Evolutionary conservation across 1,139 yeast species (phyloP), one percentile per base, ranked within the genome.

Genomic region (Eremothecium cymbalariae): DNA sequence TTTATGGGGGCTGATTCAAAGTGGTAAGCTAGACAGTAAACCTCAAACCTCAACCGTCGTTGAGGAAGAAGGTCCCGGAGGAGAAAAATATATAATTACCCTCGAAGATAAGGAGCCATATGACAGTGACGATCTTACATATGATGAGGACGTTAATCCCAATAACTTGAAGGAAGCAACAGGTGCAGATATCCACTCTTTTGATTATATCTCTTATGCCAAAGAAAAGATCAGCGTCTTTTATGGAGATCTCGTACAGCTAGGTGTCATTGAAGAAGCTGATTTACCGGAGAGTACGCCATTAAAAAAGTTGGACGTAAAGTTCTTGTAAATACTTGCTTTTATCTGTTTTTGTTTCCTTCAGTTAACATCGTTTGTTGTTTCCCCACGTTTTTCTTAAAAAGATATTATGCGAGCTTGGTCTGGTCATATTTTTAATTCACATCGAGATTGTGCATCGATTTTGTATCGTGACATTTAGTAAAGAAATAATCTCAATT

Each of bases 1-100:
- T 18, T 55, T 86, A 18, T 90, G 98, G 98, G 97, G 95, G 0
- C 68, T 90, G 36, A 73, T 90, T 28, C 94, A 83, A 59, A 70
- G 73, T 51, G 82, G 82, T 25, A 51, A 52, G 20, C 43, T 60
- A 27, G 37, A 28, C 6, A 42, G 59, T 32, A 52, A 45, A 6
- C 45, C 39, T 6, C 41, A 48, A 26, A 50, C 41, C 4, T 46
- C 36, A 5, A 42, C 36, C 15, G 46, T 46, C 12, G 44, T 43
- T 26, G 36, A 47, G 13, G 55, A 47, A 26, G 42, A 47, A 8
- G 74, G 74, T 6, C 67, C 70, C 20, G 60, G 64, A 44, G 74
- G 72, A 36, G 69, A 65, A 39, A 57, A 55, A 18, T 70, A 70
- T 45, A 59, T 60, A 25, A 59, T 62, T 17, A 52, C 50, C 22